A percentile compares a stretch with the other conserved stretches of the same genome.
Evolutionary conservation across 164 flowering plant species (phyloP).

Genomic region (Piper betle): DNA sequence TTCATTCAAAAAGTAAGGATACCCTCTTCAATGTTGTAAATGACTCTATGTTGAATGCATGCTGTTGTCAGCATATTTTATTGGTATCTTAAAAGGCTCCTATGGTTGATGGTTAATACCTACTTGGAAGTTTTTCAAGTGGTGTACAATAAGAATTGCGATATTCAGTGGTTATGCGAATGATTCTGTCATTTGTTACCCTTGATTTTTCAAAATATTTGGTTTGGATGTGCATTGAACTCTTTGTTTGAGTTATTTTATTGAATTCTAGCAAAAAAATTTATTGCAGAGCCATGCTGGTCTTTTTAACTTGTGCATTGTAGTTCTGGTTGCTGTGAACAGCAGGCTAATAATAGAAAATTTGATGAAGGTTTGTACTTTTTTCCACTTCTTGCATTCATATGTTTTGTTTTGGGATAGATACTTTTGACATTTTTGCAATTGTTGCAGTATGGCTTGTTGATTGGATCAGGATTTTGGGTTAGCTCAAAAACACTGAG

Average conservation of each 20-base stretch:
- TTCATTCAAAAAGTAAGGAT: no score
- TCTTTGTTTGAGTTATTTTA: neutral
- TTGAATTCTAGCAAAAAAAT: slow-evolving; percentile 6
- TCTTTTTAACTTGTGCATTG: slow-evolving; percentile 85
- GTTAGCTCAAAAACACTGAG: slow-evolving; percentile 70
- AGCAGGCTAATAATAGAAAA: slow-evolving; percentile 93
- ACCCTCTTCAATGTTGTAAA: no score
- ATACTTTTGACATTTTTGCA: neutral
- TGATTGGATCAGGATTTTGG: slow-evolving; percentile 85
- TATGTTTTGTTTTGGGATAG: neutral
- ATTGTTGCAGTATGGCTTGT: slow-evolving; percentile 75
- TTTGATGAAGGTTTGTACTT: slow-evolving; percentile 72
- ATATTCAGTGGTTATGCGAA: no score
- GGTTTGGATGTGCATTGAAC: neutral
- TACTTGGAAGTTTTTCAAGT: no score
- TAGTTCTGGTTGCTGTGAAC: slow-evolving; percentile 91
- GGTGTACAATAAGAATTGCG: no score
- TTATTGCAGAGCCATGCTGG: slow-evolving; percentile 91
- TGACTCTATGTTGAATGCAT: no score
- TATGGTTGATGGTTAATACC: no score
- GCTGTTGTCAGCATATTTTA: no score
- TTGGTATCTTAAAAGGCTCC: no score
- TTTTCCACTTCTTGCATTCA: neutral
- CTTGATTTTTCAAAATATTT: neutral
- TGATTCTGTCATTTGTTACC: neutral